Conservation (phyloP, 2,329 filamentous ascomycete genomes). For the Colletotrichum euphorbiae region DNA sequence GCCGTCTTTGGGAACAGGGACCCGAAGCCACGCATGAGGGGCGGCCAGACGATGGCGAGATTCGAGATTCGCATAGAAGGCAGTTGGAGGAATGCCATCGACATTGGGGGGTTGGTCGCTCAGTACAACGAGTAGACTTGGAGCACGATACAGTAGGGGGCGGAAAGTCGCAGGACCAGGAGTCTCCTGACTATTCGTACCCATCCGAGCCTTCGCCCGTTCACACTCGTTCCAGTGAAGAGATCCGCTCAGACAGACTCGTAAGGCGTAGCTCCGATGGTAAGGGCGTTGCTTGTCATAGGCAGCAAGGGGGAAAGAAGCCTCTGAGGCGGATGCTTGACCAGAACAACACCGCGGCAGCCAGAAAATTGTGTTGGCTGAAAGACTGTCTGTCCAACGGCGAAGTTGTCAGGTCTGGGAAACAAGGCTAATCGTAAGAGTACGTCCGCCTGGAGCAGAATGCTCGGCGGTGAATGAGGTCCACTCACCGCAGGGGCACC, state of each 20-base stretch:
- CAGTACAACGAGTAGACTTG: background rate
- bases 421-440: conserved; percentile 1
- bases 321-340: background rate
- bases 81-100: background rate
- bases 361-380: background rate
- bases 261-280: background rate
- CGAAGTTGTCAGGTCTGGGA: conserved; percentile 1
- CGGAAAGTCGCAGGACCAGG: too few relatives aligned
- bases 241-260: too few relatives aligned
- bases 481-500: background rate
- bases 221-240: background rate
- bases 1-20: background rate
- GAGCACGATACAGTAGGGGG: too few relatives aligned
- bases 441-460: background rate
- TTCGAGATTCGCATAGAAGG: conserved; percentile 10
- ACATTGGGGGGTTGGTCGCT: background rate
- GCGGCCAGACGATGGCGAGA: background rate
- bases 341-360: background rate
- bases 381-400: background rate
- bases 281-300: background rate
- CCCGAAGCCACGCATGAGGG: conserved; percentile 5
- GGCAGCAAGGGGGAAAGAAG: background rate
- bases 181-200: background rate
- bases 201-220: background rate
- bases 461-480: conserved; percentile 8